Conservation (phyloP, 768 basidiomycete genomes). For the Lactarius tabidus region DNA sequence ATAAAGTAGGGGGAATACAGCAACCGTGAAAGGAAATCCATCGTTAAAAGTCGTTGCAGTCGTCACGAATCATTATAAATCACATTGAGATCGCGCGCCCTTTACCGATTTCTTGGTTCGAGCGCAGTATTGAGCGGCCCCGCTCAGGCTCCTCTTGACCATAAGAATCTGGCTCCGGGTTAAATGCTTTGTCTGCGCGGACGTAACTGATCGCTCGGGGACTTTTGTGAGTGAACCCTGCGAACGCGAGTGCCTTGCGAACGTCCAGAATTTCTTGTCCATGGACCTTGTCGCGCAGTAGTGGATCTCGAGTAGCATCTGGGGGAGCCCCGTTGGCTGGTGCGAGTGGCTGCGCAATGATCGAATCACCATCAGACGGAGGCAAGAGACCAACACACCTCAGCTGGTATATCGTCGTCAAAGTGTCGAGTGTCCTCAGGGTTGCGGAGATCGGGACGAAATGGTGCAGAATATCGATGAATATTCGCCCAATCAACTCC, state of each 20-base stretch:
- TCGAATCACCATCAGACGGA: conserved; percentile 21
- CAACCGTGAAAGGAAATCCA: conserved; percentile 16
- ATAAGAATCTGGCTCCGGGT: conserved; percentile 49
- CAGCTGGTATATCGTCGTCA: conserved; percentile 88
- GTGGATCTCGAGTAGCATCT: conserved; percentile 84
- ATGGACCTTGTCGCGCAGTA: conserved; percentile 80
- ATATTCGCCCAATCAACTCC: conserved; percentile 90
- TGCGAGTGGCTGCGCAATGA: conserved; percentile 69
- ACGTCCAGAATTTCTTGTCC: conserved; percentile 85
- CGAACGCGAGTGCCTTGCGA: conserved; percentile 88
- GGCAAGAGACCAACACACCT: conserved; percentile 47
- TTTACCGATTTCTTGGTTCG: conserved; percentile 57
- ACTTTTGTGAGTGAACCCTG: conserved; percentile 88
- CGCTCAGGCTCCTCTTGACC: conserved; percentile 46
- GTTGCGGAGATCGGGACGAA: conserved; percentile 75
- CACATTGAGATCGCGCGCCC: conserved; percentile 85
- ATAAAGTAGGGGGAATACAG: conserved; percentile 18
- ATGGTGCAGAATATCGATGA: conserved; percentile 80
- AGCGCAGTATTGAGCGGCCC: conserved; percentile 63
- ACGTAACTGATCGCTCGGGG: conserved; percentile 75
- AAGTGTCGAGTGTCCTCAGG: conserved; percentile 94
- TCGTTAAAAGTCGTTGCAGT: conserved; percentile 17
- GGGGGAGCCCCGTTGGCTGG: conserved; percentile 82
- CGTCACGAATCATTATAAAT: conserved; percentile 27
- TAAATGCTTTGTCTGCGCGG: conserved; percentile 70